phyloP scores from a whole-genome alignment of 2,329 filamentous ascomycete genomes.

The Xylariaceae sp. region DNA sequence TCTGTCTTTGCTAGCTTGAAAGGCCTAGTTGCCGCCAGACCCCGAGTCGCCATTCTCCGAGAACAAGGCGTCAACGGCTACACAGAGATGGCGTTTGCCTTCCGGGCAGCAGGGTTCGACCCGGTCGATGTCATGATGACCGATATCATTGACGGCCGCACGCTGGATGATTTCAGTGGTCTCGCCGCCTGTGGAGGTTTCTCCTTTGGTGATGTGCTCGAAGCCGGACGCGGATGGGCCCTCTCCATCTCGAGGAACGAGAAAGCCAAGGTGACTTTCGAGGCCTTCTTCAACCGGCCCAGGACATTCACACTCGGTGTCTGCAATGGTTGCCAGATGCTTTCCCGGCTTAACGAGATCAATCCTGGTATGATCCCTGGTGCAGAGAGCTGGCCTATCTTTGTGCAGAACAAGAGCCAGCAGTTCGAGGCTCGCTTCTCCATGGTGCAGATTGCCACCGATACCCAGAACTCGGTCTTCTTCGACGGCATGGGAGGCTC shows the following conservation, averaged over 20 bases:
- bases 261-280: slow-evolving; percentile 69
- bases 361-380: slow-evolving; percentile 80
- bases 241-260: slow-evolving; percentile 86
- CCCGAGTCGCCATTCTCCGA: slow-evolving; percentile 76
- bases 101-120: slow-evolving; percentile 84
- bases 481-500: slow-evolving; percentile 82
- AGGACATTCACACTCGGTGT: slow-evolving; percentile 93
- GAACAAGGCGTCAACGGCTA: slow-evolving; percentile 95
- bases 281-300: slow-evolving; percentile 75
- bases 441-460: slow-evolving; percentile 75
- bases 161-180: slow-evolving; percentile 76
- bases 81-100: slow-evolving; percentile 95
- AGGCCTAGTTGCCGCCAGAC: slow-evolving; percentile 48
- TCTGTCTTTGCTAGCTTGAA: slow-evolving; percentile 61
- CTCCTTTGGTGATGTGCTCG: slow-evolving; percentile 78
- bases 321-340: slow-evolving; percentile 96
- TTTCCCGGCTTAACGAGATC: slow-evolving; percentile 74
- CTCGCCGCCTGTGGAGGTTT: slow-evolving; percentile 95
- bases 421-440: slow-evolving; percentile 86
- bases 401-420: slow-evolving; percentile 70
- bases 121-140: slow-evolving; percentile 96
- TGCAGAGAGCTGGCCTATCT: slow-evolving; percentile 61
- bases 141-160: slow-evolving; percentile 75
- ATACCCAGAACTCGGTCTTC: slow-evolving; percentile 68
- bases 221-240: slow-evolving; percentile 95